A percentile compares a stretch with the other conserved stretches of the same genome.
phyloP scores from a whole-genome alignment of 441 rosid genomes.

The Populus hybrid region DNA sequence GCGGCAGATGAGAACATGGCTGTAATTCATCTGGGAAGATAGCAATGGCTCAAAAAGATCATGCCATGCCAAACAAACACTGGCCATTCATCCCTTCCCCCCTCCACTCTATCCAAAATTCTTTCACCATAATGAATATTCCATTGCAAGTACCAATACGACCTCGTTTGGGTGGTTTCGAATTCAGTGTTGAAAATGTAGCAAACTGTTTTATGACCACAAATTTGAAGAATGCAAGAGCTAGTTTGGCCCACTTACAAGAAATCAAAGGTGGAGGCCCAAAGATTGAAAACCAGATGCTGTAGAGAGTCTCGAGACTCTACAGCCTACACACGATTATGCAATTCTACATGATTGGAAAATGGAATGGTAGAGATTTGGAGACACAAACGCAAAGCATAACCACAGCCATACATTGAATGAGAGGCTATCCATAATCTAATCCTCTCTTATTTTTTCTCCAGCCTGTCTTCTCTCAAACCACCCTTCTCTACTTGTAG shows the following conservation, averaged over 20 bases:
- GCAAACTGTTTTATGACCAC: conserved; percentile 1
- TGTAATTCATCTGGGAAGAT: background rate
- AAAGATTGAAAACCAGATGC: background rate
- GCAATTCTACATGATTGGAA: background rate
- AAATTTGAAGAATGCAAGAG: background rate
- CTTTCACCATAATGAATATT: background rate
- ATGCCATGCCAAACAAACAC: conserved; percentile 15
- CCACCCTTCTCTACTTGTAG: background rate
- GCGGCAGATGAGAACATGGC: background rate
- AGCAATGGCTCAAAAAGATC: background rate
- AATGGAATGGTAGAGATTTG: conserved; percentile 10
- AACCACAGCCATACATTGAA: conserved; percentile 69
- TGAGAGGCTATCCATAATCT: conserved; percentile 78
- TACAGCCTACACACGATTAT: background rate
- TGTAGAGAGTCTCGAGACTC: background rate
- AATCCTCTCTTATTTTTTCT: conserved; percentile 42
- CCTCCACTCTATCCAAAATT: background rate
- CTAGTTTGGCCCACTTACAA: conserved; percentile 5
- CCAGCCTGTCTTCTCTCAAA: conserved; percentile 4
- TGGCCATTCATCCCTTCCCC: conserved; percentile 17
- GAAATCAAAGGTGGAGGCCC: background rate
- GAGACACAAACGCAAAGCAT: conserved; percentile 27
- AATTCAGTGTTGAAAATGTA: background rate
- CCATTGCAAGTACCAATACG: background rate
- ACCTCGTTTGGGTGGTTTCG: background rate